These are phyloP conservation scores for Curvularia spicifera DNA, from an alignment of 2,329 filamentous ascomycete species.

Conservation along the genomic window DNA sequence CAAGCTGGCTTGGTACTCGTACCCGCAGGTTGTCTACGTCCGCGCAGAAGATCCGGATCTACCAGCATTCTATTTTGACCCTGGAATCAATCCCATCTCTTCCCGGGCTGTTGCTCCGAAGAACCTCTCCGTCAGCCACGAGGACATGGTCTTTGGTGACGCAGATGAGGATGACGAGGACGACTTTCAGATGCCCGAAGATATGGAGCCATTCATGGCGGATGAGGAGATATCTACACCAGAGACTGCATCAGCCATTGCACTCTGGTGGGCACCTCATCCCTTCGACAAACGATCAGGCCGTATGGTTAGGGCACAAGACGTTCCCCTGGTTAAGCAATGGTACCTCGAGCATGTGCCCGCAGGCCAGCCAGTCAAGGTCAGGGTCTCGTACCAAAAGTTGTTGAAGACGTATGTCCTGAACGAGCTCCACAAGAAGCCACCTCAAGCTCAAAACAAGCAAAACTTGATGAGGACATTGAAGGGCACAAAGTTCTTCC, in stretches of 20 bases:
- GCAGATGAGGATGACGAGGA: slow-evolving; percentile 83
- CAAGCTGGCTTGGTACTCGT: slow-evolving; percentile 89
- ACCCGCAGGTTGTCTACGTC: slow-evolving; percentile 91
- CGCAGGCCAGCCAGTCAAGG: slow-evolving; percentile 89
- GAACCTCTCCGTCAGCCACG: slow-evolving; percentile 89
- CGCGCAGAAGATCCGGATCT: slow-evolving; percentile 85
- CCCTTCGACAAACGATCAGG: slow-evolving; percentile 95
- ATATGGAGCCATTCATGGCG: slow-evolving; percentile 84
- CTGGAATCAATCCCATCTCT: slow-evolving; percentile 96
- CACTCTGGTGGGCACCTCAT: slow-evolving; percentile 97
- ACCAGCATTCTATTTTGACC: slow-evolving; percentile 96
- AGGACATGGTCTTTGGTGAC: slow-evolving; percentile 92
- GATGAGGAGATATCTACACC: slow-evolving; percentile 89
- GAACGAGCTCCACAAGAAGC: slow-evolving; percentile 95
- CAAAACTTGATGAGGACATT: slow-evolving; percentile 88
- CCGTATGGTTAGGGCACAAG: slow-evolving; percentile 94
- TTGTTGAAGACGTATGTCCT: slow-evolving; percentile 93
- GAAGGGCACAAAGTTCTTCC: slow-evolving; percentile 98
- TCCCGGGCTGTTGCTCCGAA: slow-evolving; percentile 92
- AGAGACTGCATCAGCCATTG: slow-evolving; percentile 88
- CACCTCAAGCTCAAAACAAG: slow-evolving; percentile 92
- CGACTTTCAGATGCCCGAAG: slow-evolving; percentile 80
- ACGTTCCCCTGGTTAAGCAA: slow-evolving; percentile 95
- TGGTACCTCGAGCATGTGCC: slow-evolving; percentile 98
- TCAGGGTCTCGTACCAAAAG: slow-evolving; percentile 98